Conservation (phyloP, 2,329 filamentous ascomycete genomes). For the Fusarium mexicanum region DNA sequence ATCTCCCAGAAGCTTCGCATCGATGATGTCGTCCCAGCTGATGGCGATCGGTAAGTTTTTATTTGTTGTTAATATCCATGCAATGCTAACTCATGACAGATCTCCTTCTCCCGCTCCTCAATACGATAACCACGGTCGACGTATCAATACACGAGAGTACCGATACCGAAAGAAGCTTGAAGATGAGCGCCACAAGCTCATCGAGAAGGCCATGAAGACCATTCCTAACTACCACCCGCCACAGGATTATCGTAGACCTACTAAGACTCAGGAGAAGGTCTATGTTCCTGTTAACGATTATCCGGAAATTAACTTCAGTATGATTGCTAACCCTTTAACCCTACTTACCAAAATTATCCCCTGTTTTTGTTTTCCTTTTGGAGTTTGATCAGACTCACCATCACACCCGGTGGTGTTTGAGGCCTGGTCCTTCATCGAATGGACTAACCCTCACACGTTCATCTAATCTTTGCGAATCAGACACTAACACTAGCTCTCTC, state of each 20-base stretch:
- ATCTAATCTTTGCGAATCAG: constrained; percentile 52
- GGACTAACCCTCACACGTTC: constrained; percentile 42
- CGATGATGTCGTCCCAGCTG: constrained; percentile 97
- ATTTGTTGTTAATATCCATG: neutral
- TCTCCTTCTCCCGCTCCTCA: constrained; percentile 95
- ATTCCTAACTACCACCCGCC: constrained; percentile 99
- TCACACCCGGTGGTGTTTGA: constrained; percentile 46
- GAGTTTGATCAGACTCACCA: constrained; percentile 57
- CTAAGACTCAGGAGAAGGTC: constrained; percentile 99
- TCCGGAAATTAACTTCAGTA: constrained; percentile 99
- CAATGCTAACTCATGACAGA: constrained; percentile 58
- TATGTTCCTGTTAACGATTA: constrained; percentile 99
- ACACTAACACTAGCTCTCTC: constrained; percentile 93
- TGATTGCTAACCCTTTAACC: constrained; percentile 99
- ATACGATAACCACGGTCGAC: constrained; percentile 98
- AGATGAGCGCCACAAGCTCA: constrained; percentile 97
- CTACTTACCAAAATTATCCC: constrained; percentile 65
- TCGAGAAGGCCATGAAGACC: constrained; percentile 99
- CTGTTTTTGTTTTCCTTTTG: constrained; percentile 53
- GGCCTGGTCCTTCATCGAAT: constrained; percentile 48
- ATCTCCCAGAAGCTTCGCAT: constrained; percentile 99
- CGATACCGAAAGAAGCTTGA: constrained; percentile 98
- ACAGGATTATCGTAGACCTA: constrained; percentile 96
- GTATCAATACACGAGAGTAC: constrained; percentile 99
- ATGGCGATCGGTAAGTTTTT: constrained; percentile 84